Percentiles rank a stretch among this genome's conserved stretches.
phyloP scores from a whole-genome alignment of 164 flowering plant species.

The Sedum album region DNA sequence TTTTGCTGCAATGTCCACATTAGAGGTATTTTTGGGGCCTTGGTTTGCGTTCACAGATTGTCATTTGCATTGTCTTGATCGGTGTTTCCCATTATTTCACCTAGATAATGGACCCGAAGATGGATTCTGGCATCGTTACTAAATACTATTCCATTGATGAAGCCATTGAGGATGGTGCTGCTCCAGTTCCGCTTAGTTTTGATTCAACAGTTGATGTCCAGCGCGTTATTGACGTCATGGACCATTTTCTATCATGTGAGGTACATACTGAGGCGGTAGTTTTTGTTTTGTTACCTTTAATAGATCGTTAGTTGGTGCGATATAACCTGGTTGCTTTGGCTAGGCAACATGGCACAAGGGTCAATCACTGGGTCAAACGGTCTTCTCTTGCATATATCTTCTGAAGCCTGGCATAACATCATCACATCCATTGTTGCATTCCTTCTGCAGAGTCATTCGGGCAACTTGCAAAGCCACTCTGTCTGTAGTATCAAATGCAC shows the following conservation, averaged over 20 bases:
- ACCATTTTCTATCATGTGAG: conserved; percentile 93
- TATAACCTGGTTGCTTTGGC: conserved; percentile 11
- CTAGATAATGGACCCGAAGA: conserved; percentile 99
- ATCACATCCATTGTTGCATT: conserved; percentile 71
- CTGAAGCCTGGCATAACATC: conserved; percentile 77
- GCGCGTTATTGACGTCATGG: conserved; percentile 78
- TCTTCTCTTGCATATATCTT: conserved; percentile 88
- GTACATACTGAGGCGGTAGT: conserved; percentile 21
- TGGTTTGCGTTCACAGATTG: too few relatives aligned
- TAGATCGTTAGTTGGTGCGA: neutral
- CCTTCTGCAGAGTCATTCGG: conserved; percentile 75
- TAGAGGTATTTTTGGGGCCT: conserved; percentile 53
- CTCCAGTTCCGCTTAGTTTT: conserved; percentile 75
- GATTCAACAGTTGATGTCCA: conserved; percentile 64
- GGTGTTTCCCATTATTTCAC: neutral
- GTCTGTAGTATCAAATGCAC: conserved; percentile 79
- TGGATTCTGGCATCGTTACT: conserved; percentile 88
- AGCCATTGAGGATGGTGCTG: conserved; percentile 90
- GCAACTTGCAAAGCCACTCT: conserved; percentile 80
- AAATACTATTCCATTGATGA: conserved; percentile 84
- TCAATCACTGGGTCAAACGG: conserved; percentile 88
- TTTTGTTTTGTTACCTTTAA: neutral
- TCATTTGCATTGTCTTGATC: neutral
- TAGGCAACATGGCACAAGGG: conserved; percentile 99
- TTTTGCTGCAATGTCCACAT: conserved; percentile 97